A percentile compares a stretch with the other conserved stretches of the same genome.
phyloP scores from a whole-genome alignment of 108 stramenopile species.

The Nitzschia inconspicua region DNA sequence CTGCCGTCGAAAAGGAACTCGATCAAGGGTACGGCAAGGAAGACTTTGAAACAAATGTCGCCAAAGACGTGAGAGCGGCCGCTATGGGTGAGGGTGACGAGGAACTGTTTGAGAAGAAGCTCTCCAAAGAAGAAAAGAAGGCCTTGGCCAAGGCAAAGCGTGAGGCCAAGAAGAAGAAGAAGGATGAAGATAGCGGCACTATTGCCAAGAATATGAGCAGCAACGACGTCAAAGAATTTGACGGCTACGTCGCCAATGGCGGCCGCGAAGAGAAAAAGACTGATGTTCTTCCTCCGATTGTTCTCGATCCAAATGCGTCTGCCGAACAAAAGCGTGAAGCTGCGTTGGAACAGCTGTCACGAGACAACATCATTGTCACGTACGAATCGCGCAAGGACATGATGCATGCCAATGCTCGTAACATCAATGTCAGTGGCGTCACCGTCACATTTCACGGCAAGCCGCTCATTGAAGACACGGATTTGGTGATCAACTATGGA shows the following conservation, averaged over 20 bases:
- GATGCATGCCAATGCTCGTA: constrained; percentile 86
- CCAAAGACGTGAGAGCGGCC: constrained; percentile 65
- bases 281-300: constrained; percentile 4
- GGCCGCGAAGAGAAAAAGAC: constrained; percentile 30
- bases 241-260: constrained; percentile 32
- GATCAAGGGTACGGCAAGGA: constrained; percentile 71
- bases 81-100: constrained; percentile 92
- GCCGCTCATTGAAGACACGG: constrained; percentile 83
- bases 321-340: constrained; percentile 62
- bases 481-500: constrained; percentile 90
- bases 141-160: constrained; percentile 78
- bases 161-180: constrained; percentile 88
- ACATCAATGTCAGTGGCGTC: constrained; percentile 96
- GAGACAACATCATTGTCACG: constrained; percentile 78
- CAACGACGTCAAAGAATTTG: constrained; percentile 39
- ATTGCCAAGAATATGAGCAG: neutral
- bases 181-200: constrained; percentile 25
- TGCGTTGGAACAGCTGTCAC: constrained; percentile 66
- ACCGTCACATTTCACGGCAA: constrained; percentile 93
- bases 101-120: constrained; percentile 88
- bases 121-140: constrained; percentile 92
- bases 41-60: constrained; percentile 45
- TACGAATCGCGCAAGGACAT: constrained; percentile 73
- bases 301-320: constrained; percentile 38
- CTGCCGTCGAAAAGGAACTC: constrained; percentile 62